Conservation (phyloP, 1,284 basidiomycete species). For the Dichomitus squalens region DNA sequence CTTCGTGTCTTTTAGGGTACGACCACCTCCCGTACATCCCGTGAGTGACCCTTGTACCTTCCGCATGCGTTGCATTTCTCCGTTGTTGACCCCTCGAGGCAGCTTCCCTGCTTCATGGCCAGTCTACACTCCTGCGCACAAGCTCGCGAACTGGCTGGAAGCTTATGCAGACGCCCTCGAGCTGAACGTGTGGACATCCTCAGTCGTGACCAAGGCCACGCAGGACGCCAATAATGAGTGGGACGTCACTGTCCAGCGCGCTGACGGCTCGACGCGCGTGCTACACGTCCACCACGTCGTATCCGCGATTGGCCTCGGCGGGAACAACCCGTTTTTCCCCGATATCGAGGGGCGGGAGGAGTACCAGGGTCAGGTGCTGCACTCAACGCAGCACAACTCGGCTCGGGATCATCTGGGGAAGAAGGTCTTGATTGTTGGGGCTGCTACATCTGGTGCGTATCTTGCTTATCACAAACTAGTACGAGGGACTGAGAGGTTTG, state of each 20-base stretch:
- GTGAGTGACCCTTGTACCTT: slow-evolving; percentile 23
- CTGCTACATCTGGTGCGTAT: slow-evolving; percentile 48
- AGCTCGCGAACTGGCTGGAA: slow-evolving; percentile 73
- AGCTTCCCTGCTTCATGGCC: slow-evolving; percentile 67
- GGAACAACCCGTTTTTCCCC: slow-evolving; percentile 51
- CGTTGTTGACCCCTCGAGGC: neutral
- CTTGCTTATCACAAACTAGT: neutral
- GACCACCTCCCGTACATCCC: slow-evolving; percentile 57
- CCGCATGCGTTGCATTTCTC: neutral
- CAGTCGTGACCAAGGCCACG: slow-evolving; percentile 45
- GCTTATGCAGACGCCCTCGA: slow-evolving; percentile 66
- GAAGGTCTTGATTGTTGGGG: slow-evolving; percentile 50
- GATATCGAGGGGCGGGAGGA: slow-evolving; percentile 48
- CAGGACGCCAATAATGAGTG: slow-evolving; percentile 56
- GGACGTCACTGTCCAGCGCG: slow-evolving; percentile 51
- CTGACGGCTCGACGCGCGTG: slow-evolving; percentile 43
- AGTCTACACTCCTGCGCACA: slow-evolving; percentile 57
- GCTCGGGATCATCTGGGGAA: slow-evolving; percentile 45
- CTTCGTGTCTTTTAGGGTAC: slow-evolving; percentile 41
- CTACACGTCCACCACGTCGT: slow-evolving; percentile 62
- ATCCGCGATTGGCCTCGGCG: slow-evolving; percentile 62
- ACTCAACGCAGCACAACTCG: slow-evolving; percentile 43
- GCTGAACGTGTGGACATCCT: slow-evolving; percentile 66
- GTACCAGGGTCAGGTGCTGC: slow-evolving; percentile 46
- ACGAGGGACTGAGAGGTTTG: neutral